phyloP scores from a whole-genome alignment of 805 yeast species.

The Kazachstania taianensis region DNA sequence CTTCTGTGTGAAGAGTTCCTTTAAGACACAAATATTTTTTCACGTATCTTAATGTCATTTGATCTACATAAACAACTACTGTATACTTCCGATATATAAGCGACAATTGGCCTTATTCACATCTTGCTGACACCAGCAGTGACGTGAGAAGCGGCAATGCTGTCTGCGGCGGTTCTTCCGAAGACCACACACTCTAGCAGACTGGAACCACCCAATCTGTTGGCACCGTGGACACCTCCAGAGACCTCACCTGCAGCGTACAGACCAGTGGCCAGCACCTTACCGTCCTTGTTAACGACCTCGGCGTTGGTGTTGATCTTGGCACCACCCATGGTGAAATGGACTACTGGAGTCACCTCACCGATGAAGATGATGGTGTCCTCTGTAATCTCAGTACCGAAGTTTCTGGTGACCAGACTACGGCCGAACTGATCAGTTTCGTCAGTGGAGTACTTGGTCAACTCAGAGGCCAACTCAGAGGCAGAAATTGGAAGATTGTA shows the following conservation, averaged over 20 bases:
- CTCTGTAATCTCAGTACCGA: conserved; percentile 18
- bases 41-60: background rate
- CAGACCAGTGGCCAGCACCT: conserved; percentile 33
- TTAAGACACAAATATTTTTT: no score
- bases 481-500: conserved; percentile 17
- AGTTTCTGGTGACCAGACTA: conserved; percentile 25
- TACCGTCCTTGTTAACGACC: conserved; percentile 30
- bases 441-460: conserved; percentile 17
- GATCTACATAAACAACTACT: no score
- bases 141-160: conserved; percentile 10
- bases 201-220: conserved; percentile 51
- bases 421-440: conserved; percentile 31
- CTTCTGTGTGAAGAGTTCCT: no score
- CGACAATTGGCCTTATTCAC: no score
- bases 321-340: conserved; percentile 62
- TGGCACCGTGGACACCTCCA: conserved; percentile 60
- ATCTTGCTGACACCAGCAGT: background rate
- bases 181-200: conserved; percentile 52
- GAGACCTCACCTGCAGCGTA: conserved; percentile 60
- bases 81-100: no score
- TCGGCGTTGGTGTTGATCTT: conserved; percentile 40
- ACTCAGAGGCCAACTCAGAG: conserved; percentile 16
- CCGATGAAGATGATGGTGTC: conserved; percentile 36
- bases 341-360: conserved; percentile 50
- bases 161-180: conserved; percentile 42